These are phyloP conservation scores for Astraeus odoratus DNA, from an alignment of 768 basidiomycete species.

Conservation along the genomic window DNA sequence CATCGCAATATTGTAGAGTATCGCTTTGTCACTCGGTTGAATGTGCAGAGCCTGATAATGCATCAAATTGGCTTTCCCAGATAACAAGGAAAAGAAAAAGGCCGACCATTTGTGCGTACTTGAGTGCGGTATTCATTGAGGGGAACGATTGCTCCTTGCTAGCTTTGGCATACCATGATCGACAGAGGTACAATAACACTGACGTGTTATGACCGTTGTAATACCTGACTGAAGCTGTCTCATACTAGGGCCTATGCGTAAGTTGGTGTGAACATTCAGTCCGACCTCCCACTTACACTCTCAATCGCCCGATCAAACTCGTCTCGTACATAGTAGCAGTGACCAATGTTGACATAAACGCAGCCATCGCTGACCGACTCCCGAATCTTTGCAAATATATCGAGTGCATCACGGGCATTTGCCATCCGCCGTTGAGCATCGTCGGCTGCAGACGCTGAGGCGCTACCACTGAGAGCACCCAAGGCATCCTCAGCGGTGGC, in stretches of 20 bases:
- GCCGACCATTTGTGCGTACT: conserved; percentile 72
- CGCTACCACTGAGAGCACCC: conserved; percentile 53
- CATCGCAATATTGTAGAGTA: conserved; percentile 95
- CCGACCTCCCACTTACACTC: conserved; percentile 52
- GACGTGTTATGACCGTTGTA: conserved; percentile 69
- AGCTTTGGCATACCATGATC: conserved; percentile 93
- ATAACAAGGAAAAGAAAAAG: background rate
- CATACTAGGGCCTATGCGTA: conserved; percentile 53
- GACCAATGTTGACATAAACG: conserved; percentile 94
- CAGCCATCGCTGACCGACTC: conserved; percentile 79
- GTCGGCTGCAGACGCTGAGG: conserved; percentile 44
- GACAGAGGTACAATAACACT: conserved; percentile 77
- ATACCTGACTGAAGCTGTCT: conserved; percentile 79
- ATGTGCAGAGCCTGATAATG: conserved; percentile 69
- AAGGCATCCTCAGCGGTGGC: conserved; percentile 89
- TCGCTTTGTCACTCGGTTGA: conserved; percentile 83
- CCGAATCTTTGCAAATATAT: conserved; percentile 84
- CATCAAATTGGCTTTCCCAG: background rate
- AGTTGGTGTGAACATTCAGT: background rate
- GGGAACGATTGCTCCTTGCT: conserved; percentile 79
- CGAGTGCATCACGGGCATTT: conserved; percentile 82
- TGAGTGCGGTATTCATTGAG: conserved; percentile 79
- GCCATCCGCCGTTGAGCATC: conserved; percentile 59
- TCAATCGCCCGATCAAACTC: conserved; percentile 97
- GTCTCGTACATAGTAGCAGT: conserved; percentile 88